Evolutionary conservation across 2,329 filamentous ascomycete genomes (phyloP), one percentile per base, ranked within the genome.

Genomic region (Cephalotrichum gorgonifer): DNA sequence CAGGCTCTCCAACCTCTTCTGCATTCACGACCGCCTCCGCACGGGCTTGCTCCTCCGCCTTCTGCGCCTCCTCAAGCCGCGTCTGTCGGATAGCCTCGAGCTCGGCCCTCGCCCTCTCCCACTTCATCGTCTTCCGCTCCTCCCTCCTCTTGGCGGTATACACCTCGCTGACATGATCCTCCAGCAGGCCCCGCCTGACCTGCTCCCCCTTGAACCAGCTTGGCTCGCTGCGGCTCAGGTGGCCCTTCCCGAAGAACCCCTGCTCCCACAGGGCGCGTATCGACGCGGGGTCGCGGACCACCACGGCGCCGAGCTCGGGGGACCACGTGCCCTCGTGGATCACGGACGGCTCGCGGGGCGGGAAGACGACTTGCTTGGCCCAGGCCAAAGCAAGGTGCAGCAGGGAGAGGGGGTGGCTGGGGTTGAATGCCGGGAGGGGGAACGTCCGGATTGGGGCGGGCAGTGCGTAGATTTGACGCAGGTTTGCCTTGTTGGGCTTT

Each of bases 211-310:
- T 86, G 46, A 95, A 66, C 93, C 93, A 98, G 56, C 83, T 93
- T 3, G 91, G 91, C 64, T 98, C 91, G 72, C 90, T 96, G 58
- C 94, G 81, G 69, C 90, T 96, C 51, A 97, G 71, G 57, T 74
- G 91, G 42, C 93, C 93, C 65, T 96, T 96, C 44, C 94, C 94
- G 65, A 91, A 98, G 67, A 98, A 98, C 5, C 93, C 93, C 69
- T 94, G 88, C 65, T 95, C 87, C 93, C 94, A 98, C 23, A 98
- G 67, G 1, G 84, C 88, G 49, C 85, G 76, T 53, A 94, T 83
- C 3, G 88, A 83, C 49, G 75, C 73, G 25, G 81, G 72, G 62
- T 96, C 85, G 17, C 81, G 88, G 50, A 98, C 75, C 61, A 95
- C 88, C 15, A 98, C 78, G 1, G 89, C 93, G 27, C 83, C 80